Percentiles rank a stretch among this genome's conserved stretches.
Conservation (phyloP, 1,139 yeast species). For the Geotrichum cucujoidarum region DNA sequence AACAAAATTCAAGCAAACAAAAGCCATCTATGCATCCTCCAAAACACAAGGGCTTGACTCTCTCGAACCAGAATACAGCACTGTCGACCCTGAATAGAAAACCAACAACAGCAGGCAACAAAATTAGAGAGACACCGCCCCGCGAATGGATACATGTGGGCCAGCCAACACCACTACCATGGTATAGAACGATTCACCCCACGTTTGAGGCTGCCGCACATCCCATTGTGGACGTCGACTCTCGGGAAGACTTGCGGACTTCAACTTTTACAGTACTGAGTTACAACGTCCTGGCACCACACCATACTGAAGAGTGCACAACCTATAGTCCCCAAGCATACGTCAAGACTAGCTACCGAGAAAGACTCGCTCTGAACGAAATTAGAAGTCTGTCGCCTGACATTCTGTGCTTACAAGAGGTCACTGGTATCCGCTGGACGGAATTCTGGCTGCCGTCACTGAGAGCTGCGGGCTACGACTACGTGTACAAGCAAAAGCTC, state of each 20-base stretch:
- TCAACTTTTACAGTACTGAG: constrained; percentile 4
- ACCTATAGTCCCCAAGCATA: neutral
- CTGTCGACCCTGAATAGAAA: neutral
- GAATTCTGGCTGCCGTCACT: neutral
- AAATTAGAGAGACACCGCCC: neutral
- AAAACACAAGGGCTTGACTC: constrained; percentile 13
- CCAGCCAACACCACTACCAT: constrained; percentile 1
- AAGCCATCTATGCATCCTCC: constrained; percentile 6
- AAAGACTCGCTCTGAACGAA: constrained; percentile 1
- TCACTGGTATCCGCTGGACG: neutral
- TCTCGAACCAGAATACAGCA: neutral
- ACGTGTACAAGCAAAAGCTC: neutral
- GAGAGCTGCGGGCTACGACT: neutral
- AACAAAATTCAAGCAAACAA: neutral
- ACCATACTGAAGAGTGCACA: neutral
- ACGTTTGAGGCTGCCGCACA: neutral
- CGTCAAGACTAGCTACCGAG: neutral
- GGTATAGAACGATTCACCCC: neutral
- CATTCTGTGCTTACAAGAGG: constrained; percentile 10
- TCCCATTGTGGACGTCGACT: neutral
- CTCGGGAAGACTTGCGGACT: neutral
- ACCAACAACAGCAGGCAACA: neutral
- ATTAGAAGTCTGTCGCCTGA: constrained; percentile 10
- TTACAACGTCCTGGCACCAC: constrained; percentile 1
- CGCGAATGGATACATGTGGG: constrained; percentile 4